These are phyloP conservation scores for Cladosporium phlei DNA, from an alignment of 2,329 filamentous ascomycete genomes.

Conservation along the genomic window DNA sequence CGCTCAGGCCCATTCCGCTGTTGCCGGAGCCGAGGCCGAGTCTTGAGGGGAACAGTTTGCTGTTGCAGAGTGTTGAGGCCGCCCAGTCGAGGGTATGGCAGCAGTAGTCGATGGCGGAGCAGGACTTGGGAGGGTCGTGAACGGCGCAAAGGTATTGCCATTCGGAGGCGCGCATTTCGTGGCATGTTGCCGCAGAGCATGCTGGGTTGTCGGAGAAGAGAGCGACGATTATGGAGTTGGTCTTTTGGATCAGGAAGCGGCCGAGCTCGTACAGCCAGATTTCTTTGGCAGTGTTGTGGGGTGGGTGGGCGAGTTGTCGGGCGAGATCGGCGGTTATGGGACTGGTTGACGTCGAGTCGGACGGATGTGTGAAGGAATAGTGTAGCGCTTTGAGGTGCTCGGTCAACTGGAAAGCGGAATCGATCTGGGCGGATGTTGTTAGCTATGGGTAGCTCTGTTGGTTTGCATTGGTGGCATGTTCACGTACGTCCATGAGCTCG, in stretches of 20 bases:
- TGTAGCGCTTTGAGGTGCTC: conserved; percentile 94
- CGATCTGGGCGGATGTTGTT: conserved; percentile 52
- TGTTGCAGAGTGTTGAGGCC: conserved; percentile 86
- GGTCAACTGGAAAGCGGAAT: conserved; percentile 94
- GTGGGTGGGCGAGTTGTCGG: conserved; percentile 69
- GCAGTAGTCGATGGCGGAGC: conserved; percentile 98
- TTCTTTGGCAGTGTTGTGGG: conserved; percentile 74
- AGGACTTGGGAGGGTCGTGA: conserved; percentile 92
- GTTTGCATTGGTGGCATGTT: conserved; percentile 4
- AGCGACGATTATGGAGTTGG: conserved; percentile 85
- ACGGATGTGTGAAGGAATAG: conserved; percentile 69
- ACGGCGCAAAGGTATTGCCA: conserved; percentile 99
- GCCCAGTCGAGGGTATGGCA: conserved; percentile 98
- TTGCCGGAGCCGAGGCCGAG: conserved; percentile 52
- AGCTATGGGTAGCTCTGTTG: conserved; percentile 34
- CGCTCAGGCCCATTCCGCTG: conserved; percentile 17
- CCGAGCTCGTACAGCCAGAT: conserved; percentile 98
- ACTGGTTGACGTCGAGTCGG: conserved; percentile 67
- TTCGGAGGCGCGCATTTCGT: conserved; percentile 96
- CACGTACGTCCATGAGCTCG: conserved; percentile 73
- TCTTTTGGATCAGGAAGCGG: conserved; percentile 90
- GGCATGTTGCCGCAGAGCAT: conserved; percentile 83
- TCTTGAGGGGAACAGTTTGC: conserved; percentile 90
- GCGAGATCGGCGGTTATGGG: conserved; percentile 75
- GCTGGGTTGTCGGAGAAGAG: conserved; percentile 88